Base-by-base conservation (phyloP, 805 yeast genomes). In the Pichia cephalocereana region DNA sequence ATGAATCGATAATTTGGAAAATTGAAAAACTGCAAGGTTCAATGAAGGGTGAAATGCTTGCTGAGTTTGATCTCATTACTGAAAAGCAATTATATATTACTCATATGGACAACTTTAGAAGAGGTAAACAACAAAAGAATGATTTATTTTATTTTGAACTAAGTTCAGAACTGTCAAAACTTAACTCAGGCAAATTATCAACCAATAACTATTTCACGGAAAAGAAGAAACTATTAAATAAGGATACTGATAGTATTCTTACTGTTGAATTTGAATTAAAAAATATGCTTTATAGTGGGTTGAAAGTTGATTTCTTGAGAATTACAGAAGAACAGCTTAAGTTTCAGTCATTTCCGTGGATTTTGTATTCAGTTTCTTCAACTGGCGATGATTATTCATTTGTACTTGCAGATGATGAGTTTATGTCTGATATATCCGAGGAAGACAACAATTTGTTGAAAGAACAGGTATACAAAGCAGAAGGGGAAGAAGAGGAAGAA, bases 281-380 rank as follows among this genome's bases (percentile, higher is more conserved):
- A 3, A 74, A 80, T 63, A 64, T 75, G 48, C 72, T 87, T 0
- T 76, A 80, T 51, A 79, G 86, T 40, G 88, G 88, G 0, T 63
- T 85, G 37, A 79, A 78, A 54, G 73, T 85, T 23, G 83, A 77
- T 37, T 85, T 80, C 55, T 61, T 85, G 45, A 79, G 81, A 52
- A 82, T 85, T 15, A 76, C 75, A 26, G 95, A 85, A 56, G 76
- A 74, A 7, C 73, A 71, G 45, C 61, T 83, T 58, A 79, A 85
- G 7, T 62, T 62, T 40, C 69, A 67, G 48, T 76, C 86, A 40
- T 84, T 85, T 58, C 90, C 93, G 0, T 85, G 95, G 95, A 83
- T 85, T 1, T 70, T 83, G 46, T 83, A 84, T 57, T 65, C 73
- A 49, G 74, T 76, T 6, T 52, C 63, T 37, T 75, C 69, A 28